Base-by-base conservation (phyloP, 306 rosid genomes). In the apple (Malus domestica) region DNA sequence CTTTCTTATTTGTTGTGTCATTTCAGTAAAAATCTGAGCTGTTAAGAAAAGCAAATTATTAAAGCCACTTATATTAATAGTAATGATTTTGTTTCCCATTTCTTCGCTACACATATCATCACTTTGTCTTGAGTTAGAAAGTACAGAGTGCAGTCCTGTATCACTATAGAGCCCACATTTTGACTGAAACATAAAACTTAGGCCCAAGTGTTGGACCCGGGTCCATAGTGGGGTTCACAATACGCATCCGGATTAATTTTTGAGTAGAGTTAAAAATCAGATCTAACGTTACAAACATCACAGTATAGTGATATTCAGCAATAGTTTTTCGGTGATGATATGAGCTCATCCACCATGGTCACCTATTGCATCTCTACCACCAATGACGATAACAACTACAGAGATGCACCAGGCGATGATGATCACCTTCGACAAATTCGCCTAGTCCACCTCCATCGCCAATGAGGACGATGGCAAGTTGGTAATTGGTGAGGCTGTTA, bases 61-160 rank as follows among this genome's bases (percentile, higher is more conserved):
- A 11, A 61, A 61, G 7, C 66, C 67, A 61, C 16, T 25, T 23
- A n/a, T 4, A 22, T 11, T 22, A 63, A 14, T 13, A 54, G 13
- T 58, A 8, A 72, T 72, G 15, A 72, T 72, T 72, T 58, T 58
- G 76, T 60, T 38, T 72, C 67, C 76, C 76, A 35, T 42, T 71
- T 54, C 12, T 71, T 19, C 20, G 7, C 20, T 62, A 16, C 5
- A 59, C 3, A 0, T 3, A 4, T 54, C 32, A 30, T 27, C 40
- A 69, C 35, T 30, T 51, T 46, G 8, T 62, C 18, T 8, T 23
- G 32, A 68, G 11, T 29, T 51, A n/a, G n/a, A 9, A 54, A 54
- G 75, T 33, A 52, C 62, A 25, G 7, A 64, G n/a, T 30, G 78
- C 78, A 32, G 49, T 44, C 29, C 22, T 29, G 73, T 16, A 27